Evolutionary conservation across 2,329 filamentous ascomycete species (phyloP).

Genomic region (Colletotrichum zoysiae): DNA sequence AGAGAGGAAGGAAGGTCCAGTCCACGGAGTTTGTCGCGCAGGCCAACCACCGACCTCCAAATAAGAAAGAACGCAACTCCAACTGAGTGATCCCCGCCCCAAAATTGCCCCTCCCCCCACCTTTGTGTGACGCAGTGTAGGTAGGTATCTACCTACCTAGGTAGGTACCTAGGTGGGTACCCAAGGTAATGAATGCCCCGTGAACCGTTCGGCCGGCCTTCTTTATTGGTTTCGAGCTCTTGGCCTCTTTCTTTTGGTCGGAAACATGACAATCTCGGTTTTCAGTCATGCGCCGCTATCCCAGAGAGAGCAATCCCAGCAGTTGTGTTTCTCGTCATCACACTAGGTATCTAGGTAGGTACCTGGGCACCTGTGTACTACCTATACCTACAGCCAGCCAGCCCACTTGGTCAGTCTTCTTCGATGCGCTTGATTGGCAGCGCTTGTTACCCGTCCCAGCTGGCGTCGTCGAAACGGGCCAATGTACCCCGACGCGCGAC

Average conservation of each 20-base stretch:
- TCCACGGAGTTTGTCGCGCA: conserved; percentile 21
- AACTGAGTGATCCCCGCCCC: background rate
- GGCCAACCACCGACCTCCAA: conserved; percentile 9
- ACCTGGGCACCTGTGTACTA: too few species aligned
- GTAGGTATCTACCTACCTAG: too few species aligned
- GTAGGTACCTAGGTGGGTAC: too few species aligned
- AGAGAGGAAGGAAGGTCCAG: conserved; percentile 39
- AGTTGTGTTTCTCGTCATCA: background rate
- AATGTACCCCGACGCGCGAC: conserved; percentile 31
- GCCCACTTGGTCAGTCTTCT: conserved; percentile 10
- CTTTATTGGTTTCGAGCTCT: conserved; percentile 22
- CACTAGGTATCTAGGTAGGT: too few species aligned
- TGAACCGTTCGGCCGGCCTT: background rate
- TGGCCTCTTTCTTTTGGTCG: background rate
- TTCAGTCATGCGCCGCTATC: background rate
- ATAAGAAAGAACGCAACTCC: background rate
- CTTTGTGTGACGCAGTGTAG: conserved; percentile 31
- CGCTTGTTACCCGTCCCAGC: conserved; percentile 38
- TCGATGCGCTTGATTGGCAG: conserved; percentile 30
- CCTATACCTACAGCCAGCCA: too few species aligned
- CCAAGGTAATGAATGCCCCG: too few species aligned
- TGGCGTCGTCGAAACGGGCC: conserved; percentile 35
- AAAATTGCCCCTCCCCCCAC: conserved; percentile 38
- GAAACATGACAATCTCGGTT: conserved; percentile 1
- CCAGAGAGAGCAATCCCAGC: conserved; percentile 14